Percentiles rank a stretch among this genome's conserved stretches.
Conservation (phyloP, 2,329 filamentous ascomycete genomes). For the Phialophora chinensis region DNA sequence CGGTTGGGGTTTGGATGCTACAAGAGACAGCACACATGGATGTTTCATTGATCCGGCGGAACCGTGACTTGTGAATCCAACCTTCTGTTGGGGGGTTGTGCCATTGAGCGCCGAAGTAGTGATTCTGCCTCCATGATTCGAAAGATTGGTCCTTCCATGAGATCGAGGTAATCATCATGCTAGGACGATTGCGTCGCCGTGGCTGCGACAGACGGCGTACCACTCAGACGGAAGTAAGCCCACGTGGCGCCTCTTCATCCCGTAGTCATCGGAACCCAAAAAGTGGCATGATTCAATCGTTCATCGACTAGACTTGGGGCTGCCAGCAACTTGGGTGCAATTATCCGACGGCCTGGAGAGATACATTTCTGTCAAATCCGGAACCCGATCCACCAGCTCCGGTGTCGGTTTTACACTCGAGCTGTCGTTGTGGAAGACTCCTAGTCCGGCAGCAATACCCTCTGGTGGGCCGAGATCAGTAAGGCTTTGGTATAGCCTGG, state of each 20-base stretch:
- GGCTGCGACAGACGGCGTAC: neutral
- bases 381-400: conserved; percentile 21
- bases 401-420: conserved; percentile 26
- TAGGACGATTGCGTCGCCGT: neutral
- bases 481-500: conserved; percentile 31
- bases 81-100: too few relatives aligned
- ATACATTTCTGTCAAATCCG: conserved; percentile 25
- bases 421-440: conserved; percentile 24
- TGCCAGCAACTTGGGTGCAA: neutral
- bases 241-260: neutral
- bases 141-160: neutral
- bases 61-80: neutral
- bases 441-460: conserved; percentile 24
- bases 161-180: neutral
- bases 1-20: too few relatives aligned
- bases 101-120: neutral
- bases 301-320: neutral
- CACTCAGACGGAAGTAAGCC: neutral
- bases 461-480: conserved; percentile 22
- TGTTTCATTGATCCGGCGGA: neutral
- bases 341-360: neutral
- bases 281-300: neutral
- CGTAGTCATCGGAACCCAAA: neutral
- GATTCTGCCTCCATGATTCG: neutral
- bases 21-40: neutral